phyloP scores from a whole-genome alignment of 2,329 filamentous ascomycete genomes.

The Epichloe aotearoae region DNA sequence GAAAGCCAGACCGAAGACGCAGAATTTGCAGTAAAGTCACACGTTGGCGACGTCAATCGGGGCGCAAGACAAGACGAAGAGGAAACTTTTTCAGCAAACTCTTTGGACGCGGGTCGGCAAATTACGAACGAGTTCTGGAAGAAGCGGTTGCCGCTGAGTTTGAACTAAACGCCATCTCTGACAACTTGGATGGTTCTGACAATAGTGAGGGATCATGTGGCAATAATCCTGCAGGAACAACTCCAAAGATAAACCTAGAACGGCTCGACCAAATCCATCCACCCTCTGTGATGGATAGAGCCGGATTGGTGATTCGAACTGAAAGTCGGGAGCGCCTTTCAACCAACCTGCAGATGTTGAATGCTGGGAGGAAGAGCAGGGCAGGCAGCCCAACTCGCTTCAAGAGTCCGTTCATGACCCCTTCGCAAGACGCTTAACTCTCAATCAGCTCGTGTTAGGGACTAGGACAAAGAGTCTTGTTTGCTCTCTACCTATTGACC shows the following conservation, averaged over 20 bases:
- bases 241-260: constrained; percentile 45
- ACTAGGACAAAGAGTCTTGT: not conserved
- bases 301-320: constrained; percentile 65
- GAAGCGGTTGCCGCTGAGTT: constrained; percentile 64
- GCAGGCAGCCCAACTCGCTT: constrained; percentile 43
- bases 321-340: constrained; percentile 74
- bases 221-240: constrained; percentile 54
- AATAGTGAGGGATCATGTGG: constrained; percentile 41
- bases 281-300: constrained; percentile 43
- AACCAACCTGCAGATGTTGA: constrained; percentile 39
- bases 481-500: not conserved
- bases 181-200: constrained; percentile 52
- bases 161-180: constrained; percentile 58
- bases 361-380: constrained; percentile 43
- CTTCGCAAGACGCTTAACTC: constrained; percentile 29
- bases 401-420: constrained; percentile 43
- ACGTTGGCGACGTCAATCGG: constrained; percentile 14
- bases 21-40: constrained; percentile 16
- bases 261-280: constrained; percentile 34
- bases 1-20: constrained; percentile 61
- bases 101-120: constrained; percentile 42
- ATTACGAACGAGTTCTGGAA: constrained; percentile 78
- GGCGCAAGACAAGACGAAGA: constrained; percentile 33
- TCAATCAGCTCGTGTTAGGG: not conserved
- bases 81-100: constrained; percentile 48